Conservation (phyloP, 2,329 filamentous ascomycete species). For the Fusarium decemcellulare region DNA sequence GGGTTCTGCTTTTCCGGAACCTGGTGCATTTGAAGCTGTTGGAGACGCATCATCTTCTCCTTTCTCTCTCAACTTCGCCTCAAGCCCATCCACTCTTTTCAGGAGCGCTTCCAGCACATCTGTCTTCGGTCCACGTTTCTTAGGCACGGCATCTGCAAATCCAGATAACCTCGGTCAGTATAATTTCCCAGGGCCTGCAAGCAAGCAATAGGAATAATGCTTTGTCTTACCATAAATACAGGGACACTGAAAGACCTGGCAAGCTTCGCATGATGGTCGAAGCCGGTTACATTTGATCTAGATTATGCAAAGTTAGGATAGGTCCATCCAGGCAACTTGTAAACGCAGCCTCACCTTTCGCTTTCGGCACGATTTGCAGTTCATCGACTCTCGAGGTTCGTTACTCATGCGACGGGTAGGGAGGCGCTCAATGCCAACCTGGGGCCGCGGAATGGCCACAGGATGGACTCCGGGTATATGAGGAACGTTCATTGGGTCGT, state of each 20-base stretch:
- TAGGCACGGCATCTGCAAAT: conserved; percentile 82
- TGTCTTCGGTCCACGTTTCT: conserved; percentile 91
- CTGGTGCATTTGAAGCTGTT: conserved; percentile 36
- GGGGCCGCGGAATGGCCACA: conserved; percentile 77
- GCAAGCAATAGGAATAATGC: conserved; percentile 10
- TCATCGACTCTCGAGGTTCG: conserved; percentile 91
- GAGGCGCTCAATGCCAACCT: conserved; percentile 85
- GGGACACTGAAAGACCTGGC: conserved; percentile 88
- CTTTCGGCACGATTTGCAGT: conserved; percentile 94
- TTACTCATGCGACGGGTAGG: conserved; percentile 78
- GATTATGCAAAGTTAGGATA: conserved; percentile 18
- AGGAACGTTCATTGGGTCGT: conserved; percentile 59
- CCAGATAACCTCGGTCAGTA: conserved; percentile 10
- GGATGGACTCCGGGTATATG: conserved; percentile 62
- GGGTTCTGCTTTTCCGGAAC: conserved; percentile 37
- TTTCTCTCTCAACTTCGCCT: conserved; percentile 82
- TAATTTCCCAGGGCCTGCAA: neutral
- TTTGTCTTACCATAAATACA: conserved; percentile 83
- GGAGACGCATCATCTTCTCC: conserved; percentile 58
- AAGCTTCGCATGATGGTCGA: conserved; percentile 88
- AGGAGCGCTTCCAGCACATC: conserved; percentile 88
- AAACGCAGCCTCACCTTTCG: conserved; percentile 75
- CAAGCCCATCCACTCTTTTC: conserved; percentile 88
- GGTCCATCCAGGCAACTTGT: neutral
- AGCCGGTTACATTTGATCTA: conserved; percentile 94